Evolutionary conservation across 495 filamentous ascomycete genomes (phyloP), one percentile per base, ranked within the genome.

Genomic region (Schizothecium vesticola): DNA sequence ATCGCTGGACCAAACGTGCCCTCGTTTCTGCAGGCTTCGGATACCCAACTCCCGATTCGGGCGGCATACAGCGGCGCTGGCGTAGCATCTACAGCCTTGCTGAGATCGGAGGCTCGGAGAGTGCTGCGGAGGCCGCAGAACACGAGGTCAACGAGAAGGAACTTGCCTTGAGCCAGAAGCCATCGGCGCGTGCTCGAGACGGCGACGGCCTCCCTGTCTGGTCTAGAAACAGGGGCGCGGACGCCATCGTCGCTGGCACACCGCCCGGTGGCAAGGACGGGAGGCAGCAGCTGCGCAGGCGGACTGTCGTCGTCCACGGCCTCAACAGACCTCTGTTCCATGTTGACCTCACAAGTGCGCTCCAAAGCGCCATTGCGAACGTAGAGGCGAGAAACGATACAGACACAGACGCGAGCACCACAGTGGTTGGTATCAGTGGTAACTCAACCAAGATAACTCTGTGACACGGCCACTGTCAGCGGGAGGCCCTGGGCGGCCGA

Each of bases 51-150:
- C 86, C 88, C 10, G 80, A 78, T 1, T 81, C 82, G 1, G 83
- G 85, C 28, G 82, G 77, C 7, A 58, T 73, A 4, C 78, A 88
- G 72, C 82, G 87, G 66, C 86, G 91, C 23, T 98, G 94, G 94
- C 93, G 93, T 77, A 92, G 92, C n/a, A 92, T 99, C 76, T 99
- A 97, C 84, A 92, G 87, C 77, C 92, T 99, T 13, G 91, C 96
- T 11, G 94, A 97, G 74, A 88, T 96, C 64, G 92, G 91, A 55
- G 93, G 92, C 36, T 76, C 76, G 11, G 78, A 85, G 55, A 90
- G 88, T 3, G 91, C 91, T 0, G 91, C 91, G 0, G 88, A 77
- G 0, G 76, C 71, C 0, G 83, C 80, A 4, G 81, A 88, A 43
- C 76, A 84, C 22, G 80, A 83, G 9, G 83, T 84, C 66, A 90